Percentiles rank a stretch among this genome's conserved stretches.
Evolutionary conservation across 441 rosid species (phyloP).

Genomic region (Hura crepitans): DNA sequence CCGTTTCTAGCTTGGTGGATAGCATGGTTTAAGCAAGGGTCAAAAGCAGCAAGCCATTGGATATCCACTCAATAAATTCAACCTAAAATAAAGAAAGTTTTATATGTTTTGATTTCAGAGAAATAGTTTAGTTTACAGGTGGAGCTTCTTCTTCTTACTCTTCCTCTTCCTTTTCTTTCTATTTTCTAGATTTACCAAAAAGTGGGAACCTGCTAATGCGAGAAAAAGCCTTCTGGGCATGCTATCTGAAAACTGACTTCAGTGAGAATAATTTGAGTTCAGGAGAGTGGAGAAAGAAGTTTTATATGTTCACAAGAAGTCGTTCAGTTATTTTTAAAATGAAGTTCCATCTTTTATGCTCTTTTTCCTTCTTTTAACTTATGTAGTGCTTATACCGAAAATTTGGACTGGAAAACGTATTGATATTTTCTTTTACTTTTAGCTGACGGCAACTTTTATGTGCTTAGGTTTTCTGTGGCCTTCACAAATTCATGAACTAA

Average conservation of each 20-base stretch:
- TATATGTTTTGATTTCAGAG: background rate
- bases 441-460: background rate
- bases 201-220: background rate
- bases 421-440: background rate
- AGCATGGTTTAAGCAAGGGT: background rate
- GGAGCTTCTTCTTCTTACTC: background rate
- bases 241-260: background rate
- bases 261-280: background rate
- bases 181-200: background rate
- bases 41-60: background rate
- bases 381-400: background rate
- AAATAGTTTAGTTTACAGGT: background rate
- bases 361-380: background rate
- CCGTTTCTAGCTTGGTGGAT: background rate
- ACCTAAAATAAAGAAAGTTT: background rate
- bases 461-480: background rate
- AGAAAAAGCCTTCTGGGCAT: background rate
- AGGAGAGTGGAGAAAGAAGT: background rate
- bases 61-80: background rate
- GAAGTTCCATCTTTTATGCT: background rate
- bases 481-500: background rate
- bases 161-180: background rate
- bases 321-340: too few species aligned
- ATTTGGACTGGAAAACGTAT: background rate
- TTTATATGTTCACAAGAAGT: too few species aligned